Base-by-base conservation (phyloP, 2,329 filamentous ascomycete species). In the Zymoseptoria passerinii region DNA sequence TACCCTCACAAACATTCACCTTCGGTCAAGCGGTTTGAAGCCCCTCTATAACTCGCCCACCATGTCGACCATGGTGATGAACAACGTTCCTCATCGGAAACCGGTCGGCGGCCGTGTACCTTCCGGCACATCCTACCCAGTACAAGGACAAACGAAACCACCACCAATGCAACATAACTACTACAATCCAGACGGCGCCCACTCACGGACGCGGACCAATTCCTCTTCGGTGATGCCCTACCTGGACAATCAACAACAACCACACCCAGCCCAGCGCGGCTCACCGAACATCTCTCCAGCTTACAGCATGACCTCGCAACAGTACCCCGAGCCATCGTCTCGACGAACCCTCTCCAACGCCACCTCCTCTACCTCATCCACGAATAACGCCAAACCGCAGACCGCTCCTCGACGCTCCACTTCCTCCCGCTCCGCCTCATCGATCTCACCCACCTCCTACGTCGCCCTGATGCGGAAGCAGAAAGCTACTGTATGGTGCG, bases 401-500 rank as follows among this genome's bases (percentile, higher is more conserved):
- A 67, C 66, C 40, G 64, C 65, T 8, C 53, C 78, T 70, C 86
- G 88, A 60, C 84, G 91, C 65, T 95, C 90, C 28, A 89, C 86
- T 28, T 95, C 90, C 3, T 88, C 88, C 54, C 85, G 90, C 67
- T 95, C 90, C 20, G 69, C 73, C 20, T 78, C 77, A 57, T 78
- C 77, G 53, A 71, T 78, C 16, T 82, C 83, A 61, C 76, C 87
- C 1, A 81, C 81, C n/a, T 86, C 90, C 64, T 99, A 99, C 74
- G 94, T 99, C 54, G 92, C 94, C 40, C 81, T 96, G n/a, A 87
- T 99, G 76, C 85, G 94, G 62, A 92, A 92, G 73, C 94, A 99
- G 75, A 97, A 97, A 73, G 94, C 91, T 29, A 99, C 94, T 0
- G 94, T 99, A 4, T 99, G 94, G 94, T 96, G 92, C 77, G 94